phyloP scores from a whole-genome alignment of 768 basidiomycete genomes.

The Guyanaporus albipodus region DNA sequence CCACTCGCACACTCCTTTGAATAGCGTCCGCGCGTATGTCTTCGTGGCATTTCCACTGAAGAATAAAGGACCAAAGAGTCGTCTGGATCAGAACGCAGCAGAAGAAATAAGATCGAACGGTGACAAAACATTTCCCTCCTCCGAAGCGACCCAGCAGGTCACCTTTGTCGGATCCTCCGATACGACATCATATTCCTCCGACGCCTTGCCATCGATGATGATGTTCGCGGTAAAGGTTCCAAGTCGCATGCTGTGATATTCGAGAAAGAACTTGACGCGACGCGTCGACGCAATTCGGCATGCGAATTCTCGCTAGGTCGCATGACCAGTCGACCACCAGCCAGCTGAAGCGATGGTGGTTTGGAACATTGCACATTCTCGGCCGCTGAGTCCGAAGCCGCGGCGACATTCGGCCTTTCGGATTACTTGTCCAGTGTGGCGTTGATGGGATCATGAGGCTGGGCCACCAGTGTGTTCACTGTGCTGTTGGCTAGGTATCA shows the following conservation, averaged over 20 bases:
- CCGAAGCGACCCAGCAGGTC: conserved; percentile 22
- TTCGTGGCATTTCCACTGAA: conserved; percentile 14
- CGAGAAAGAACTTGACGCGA: not conserved
- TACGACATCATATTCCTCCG: conserved; percentile 13
- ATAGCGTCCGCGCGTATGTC: not conserved
- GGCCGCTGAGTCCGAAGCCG: too few relatives aligned
- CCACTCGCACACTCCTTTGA: not conserved
- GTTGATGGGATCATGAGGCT: too few relatives aligned
- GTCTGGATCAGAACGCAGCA: not conserved
- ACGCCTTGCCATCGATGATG: conserved; percentile 10
- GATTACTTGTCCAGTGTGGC: too few relatives aligned
- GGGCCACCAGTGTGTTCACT: too few relatives aligned
- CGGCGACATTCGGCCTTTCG: too few relatives aligned
- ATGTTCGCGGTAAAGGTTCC: conserved; percentile 12
- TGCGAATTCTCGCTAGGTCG: not conserved
- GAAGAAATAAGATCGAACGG: not conserved
- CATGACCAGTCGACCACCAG: too few relatives aligned
- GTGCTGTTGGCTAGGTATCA: too few relatives aligned
- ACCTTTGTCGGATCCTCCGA: conserved; percentile 6
- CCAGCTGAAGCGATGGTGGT: too few relatives aligned
- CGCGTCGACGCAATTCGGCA: not conserved
- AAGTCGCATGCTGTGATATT: conserved; percentile 10
- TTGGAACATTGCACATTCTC: too few relatives aligned
- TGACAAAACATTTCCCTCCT: conserved; percentile 19
- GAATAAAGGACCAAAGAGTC: conserved; percentile 8